Percentiles rank a stretch among this genome's conserved stretches.
These are phyloP conservation scores for Xylariaceae sp. DNA, from an alignment of 2,329 filamentous ascomycete genomes.

Conservation along the genomic window DNA sequence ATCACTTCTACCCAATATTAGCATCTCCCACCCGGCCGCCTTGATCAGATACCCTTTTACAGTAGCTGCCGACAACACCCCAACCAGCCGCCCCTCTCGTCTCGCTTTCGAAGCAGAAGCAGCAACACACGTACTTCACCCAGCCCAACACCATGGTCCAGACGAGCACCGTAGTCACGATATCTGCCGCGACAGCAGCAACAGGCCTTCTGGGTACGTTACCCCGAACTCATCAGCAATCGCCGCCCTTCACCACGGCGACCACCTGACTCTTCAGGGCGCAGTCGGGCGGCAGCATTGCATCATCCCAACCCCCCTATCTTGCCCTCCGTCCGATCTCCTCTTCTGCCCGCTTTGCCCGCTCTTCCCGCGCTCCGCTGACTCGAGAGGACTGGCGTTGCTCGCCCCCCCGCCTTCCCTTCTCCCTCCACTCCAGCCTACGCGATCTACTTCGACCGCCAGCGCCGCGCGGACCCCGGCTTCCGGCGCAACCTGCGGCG, in stretches of 20 bases:
- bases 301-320: background rate
- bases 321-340: background rate
- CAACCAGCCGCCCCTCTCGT: background rate
- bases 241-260: background rate
- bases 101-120: background rate
- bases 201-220: conserved; percentile 52
- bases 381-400: background rate
- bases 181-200: conserved; percentile 53
- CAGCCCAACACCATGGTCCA: conserved; percentile 34
- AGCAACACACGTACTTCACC: background rate
- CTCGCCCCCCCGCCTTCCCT: background rate
- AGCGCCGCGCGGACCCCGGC: conserved; percentile 54
- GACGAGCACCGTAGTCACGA: conserved; percentile 49
- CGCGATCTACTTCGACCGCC: conserved; percentile 61
- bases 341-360: background rate
- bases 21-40: background rate
- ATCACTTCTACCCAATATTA: no score
- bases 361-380: background rate
- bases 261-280: no score
- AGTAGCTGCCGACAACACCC: background rate
- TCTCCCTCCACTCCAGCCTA: conserved; percentile 40
- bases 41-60: background rate
- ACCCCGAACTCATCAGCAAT: conserved; percentile 5
- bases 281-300: no score
- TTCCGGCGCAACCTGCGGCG: conserved; percentile 64